A percentile compares a stretch with the other conserved stretches of the same genome.
These are phyloP conservation scores for Hibiscus tridactylites DNA, from an alignment of 345 rosid genomes.

Conservation along the genomic window DNA sequence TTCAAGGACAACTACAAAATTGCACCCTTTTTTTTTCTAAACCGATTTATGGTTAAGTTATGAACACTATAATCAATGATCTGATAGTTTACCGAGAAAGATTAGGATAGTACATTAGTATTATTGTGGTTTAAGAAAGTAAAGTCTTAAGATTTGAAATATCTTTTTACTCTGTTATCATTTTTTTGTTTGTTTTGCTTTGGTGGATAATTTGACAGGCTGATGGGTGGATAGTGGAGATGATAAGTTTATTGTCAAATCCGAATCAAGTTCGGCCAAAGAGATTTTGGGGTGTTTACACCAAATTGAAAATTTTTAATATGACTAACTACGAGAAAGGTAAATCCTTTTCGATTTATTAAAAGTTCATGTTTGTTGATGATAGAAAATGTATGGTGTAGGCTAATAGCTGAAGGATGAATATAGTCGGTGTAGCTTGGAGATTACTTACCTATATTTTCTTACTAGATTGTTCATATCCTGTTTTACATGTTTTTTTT, in stretches of 20 bases:
- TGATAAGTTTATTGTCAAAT: constrained; percentile 72
- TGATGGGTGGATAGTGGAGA: constrained; percentile 21
- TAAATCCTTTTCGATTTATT: constrained; percentile 2
- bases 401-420: no score
- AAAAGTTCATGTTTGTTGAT: not conserved
- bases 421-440: no score
- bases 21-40: not conserved
- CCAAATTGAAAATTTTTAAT: constrained; percentile 87
- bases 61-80: not conserved
- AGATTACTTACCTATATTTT: no score
- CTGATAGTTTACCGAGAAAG: not conserved
- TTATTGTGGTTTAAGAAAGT: not conserved
- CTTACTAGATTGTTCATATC: no score
- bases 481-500: no score
- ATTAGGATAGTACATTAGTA: not conserved
- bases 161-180: not conserved
- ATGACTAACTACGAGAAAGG: constrained; percentile 86
- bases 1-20: not conserved
- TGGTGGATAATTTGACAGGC: constrained; percentile 40
- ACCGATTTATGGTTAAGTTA: not conserved
- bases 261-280: constrained; percentile 82
- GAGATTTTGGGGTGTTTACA: constrained; percentile 96
- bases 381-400: no score
- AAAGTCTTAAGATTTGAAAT: not conserved
- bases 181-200: not conserved